Base-by-base conservation (phyloP, 164 flowering plant genomes). In the Santalum album region DNA sequence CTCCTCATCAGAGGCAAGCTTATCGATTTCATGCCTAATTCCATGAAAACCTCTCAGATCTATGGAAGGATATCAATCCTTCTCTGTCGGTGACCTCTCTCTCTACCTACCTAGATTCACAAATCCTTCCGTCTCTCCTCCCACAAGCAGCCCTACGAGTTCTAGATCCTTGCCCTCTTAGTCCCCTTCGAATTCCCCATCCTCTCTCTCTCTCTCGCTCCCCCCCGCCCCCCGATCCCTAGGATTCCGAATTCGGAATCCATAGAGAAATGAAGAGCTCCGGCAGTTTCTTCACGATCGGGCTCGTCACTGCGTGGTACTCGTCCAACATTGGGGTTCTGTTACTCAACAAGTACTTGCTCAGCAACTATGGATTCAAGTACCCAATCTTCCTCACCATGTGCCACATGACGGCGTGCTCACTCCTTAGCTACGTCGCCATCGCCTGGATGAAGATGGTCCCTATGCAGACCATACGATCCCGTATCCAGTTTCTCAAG, bases 371-470 rank as follows among this genome's bases (percentile, higher is more conserved):
- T 46, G 87, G 84, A 3, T 82, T 82, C 78, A 79, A 75, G 72
- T 79, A 82, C 69, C 87, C 87, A 62, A 82, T 82, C 62, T 82
- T 82, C 67, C 68, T 82, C 53, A 82, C 87, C 59, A 79, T 79
- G 84, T 82, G 87, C 44, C 87, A 82, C 72, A 82, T 82, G 87
- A 77, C 81, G 11, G 87, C 87, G 1, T 82, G 87, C 43, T 75
- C 84, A 7, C 48, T 79, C 66, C 59, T 81, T 34, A 76, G 82
- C 70, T 81, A 81, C 70, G 51, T 81, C 22, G 87, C 80, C 44
- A 77, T 81, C 21, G 87, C 80, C 0, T 81, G 87, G 84, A 58
- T 81, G 75, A 78, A 77, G 72, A 66, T 79, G 74, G 84, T 81
- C 12, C 87, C 84, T 1, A 71, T 81, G 82, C 87, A 81, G 68